Evolutionary conservation across 75 land plant species (phyloP).

Genomic region (Cunninghamia lanceolata): DNA sequence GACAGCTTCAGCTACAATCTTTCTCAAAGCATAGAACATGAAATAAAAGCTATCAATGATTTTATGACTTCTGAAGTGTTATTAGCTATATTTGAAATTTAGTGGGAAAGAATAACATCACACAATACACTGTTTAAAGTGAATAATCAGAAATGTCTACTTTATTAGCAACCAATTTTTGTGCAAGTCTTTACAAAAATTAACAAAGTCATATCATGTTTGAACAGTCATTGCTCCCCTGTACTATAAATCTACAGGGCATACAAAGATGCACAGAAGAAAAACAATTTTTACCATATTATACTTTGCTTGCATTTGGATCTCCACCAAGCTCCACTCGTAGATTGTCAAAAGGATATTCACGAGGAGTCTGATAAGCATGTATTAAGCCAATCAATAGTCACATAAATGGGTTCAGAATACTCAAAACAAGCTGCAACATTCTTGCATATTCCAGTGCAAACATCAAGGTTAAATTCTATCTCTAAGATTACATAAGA

Average conservation of each 20-base stretch:
- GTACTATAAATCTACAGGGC: not conserved
- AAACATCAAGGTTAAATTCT: not conserved
- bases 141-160: not conserved
- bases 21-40: not conserved
- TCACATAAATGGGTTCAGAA: not conserved
- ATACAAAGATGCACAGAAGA: not conserved
- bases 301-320: constrained; percentile 21
- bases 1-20: not conserved
- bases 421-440: not conserved
- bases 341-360: constrained; percentile 89
- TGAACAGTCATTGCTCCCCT: not conserved
- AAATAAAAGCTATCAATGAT: not conserved
- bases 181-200: not conserved
- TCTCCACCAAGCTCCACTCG: constrained; percentile 94
- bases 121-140: not conserved
- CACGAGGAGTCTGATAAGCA: constrained; percentile 66
- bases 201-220: not conserved
- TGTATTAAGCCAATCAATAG: not conserved
- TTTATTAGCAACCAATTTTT: not conserved
- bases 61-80: not conserved
- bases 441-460: not conserved
- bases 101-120: not conserved
- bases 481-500: not conserved
- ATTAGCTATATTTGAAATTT: not conserved
- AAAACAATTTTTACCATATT: not conserved